Evolutionary conservation across 768 basidiomycete species (phyloP), one percentile per base, ranked within the genome.

Genomic region (Podaxis rugospora): DNA sequence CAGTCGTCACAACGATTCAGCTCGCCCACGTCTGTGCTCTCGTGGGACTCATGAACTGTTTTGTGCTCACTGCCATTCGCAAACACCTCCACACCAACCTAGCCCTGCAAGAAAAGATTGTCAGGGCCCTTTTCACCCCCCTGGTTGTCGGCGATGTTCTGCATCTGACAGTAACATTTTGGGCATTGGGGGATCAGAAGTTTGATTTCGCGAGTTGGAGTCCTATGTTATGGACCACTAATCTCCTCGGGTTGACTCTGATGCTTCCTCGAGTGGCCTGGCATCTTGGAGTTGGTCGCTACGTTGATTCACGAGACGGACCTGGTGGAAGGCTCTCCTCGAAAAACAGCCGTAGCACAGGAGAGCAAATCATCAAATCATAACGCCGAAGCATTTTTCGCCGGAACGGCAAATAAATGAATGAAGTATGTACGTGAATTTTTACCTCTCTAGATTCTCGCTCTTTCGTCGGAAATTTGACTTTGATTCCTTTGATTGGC

Each of bases 11-110:
- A 1, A 75, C 89, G 62, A 72, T 88, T 50, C 90, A 92, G 68
- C 86, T 92, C 56, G 89, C 86, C 1, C 87, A 92, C 65, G 89
- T 89, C 54, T 90, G 89, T 65, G 88, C 83, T 42, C 83, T 92
- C 27, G 71, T 92, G 64, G 90, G 90, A 11, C 66, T 89, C 59
- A 68, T 92, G 61, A 92, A 91, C 68, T 66, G 84, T 60, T 90
- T 85, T 70, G 72, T 91, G 50, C 80, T 92, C 57, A 77, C 80
- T 18, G 78, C 87, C 9, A 78, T 80, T 35, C 84, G 88, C 54
- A 81, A 72, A 49, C 81, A 92, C 69, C 76, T 92, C 53, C 76
- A 76, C 28, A 70, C 72, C 1, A 80, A 85, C 46, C 86, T 83
- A 5, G 82, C 81, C 2, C 69, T 90, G 14, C 90, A 92, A 74